phyloP scores from a whole-genome alignment of 257 asterid species.

The Scutellaria galericulata region DNA sequence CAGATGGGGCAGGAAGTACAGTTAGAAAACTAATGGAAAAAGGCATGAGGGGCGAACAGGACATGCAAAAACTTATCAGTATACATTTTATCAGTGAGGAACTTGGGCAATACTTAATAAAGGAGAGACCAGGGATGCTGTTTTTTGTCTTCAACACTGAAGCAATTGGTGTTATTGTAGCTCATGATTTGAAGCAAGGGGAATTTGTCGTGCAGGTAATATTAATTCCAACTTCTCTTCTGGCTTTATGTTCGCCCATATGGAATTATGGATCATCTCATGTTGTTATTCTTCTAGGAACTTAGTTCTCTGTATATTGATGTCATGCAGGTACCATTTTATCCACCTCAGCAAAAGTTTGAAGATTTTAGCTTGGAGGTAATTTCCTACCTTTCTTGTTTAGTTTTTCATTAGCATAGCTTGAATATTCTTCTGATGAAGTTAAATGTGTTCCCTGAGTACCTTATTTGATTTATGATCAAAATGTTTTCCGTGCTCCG shows the following conservation, averaged over 20 bases:
- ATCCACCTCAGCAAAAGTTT: constrained; percentile 92
- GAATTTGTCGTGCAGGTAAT: constrained; percentile 94
- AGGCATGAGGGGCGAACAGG: constrained; percentile 75
- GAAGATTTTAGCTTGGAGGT: constrained; percentile 80
- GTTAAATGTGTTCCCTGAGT: constrained; percentile 1
- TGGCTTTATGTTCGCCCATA: constrained; percentile 3
- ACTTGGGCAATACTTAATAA: constrained; percentile 79
- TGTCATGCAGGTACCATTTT: constrained; percentile 76
- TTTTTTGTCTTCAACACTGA: constrained; percentile 82
- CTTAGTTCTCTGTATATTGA: constrained; percentile 24
- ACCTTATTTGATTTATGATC: constrained; percentile 5
- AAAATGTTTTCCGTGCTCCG: neutral
- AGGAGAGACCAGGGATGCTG: constrained; percentile 93
- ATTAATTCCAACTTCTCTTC: constrained; percentile 7
- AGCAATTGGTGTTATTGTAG: constrained; percentile 92
- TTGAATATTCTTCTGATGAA: constrained; percentile 13
- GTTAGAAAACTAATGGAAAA: constrained; percentile 75
- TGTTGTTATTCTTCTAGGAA: neutral
- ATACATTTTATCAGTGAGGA: constrained; percentile 81
- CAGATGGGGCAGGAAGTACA: constrained; percentile 92
- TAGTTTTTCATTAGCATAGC: constrained; percentile 18
- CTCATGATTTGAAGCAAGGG: constrained; percentile 90
- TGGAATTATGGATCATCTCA: neutral
- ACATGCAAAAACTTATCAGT: constrained; percentile 87
- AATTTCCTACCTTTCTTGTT: constrained; percentile 24